Evolutionary conservation across 2,329 filamentous ascomycete genomes (phyloP).

Genomic region (Talaromyces sp.): DNA sequence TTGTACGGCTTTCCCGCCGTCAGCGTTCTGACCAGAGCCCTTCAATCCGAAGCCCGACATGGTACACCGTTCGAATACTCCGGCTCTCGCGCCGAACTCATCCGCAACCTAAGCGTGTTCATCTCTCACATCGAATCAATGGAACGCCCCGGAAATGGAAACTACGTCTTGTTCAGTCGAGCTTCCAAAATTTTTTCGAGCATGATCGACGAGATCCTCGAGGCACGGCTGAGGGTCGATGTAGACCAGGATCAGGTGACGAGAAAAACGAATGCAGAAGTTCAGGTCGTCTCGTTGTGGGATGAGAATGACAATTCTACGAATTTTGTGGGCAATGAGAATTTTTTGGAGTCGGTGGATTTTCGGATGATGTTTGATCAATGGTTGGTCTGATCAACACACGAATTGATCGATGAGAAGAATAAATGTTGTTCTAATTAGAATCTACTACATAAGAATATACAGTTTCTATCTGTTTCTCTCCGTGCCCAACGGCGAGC

Average conservation of each 20-base stretch:
- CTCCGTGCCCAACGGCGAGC: too few species aligned
- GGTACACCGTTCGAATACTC: neutral
- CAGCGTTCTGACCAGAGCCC: neutral
- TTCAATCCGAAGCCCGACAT: neutral
- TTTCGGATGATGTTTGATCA: slow-evolving; percentile 8
- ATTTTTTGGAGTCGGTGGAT: neutral
- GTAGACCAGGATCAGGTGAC: neutral
- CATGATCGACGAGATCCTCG: slow-evolving; percentile 2
- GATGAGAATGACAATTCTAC: neutral
- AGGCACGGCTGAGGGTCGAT: neutral
- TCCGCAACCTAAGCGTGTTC: slow-evolving; percentile 4
- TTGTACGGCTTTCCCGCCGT: slow-evolving; percentile 4
- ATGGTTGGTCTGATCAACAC: slow-evolving; percentile 1
- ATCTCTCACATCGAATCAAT: neutral
- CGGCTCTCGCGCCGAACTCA: neutral
- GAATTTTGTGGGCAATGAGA: neutral
- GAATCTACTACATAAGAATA: too few species aligned
- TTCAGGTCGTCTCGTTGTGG: neutral
- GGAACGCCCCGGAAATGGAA: neutral
- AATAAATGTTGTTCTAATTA: too few species aligned
- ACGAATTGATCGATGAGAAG: too few species aligned
- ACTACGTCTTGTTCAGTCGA: slow-evolving; percentile 1
- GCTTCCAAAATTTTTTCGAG: neutral
- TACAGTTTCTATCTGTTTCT: too few species aligned
- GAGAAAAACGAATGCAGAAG: neutral